Evolutionary conservation across 495 filamentous ascomycete genomes (phyloP), one percentile per base, ranked within the genome.

Genomic region (Annulohypoxylon nitens): DNA sequence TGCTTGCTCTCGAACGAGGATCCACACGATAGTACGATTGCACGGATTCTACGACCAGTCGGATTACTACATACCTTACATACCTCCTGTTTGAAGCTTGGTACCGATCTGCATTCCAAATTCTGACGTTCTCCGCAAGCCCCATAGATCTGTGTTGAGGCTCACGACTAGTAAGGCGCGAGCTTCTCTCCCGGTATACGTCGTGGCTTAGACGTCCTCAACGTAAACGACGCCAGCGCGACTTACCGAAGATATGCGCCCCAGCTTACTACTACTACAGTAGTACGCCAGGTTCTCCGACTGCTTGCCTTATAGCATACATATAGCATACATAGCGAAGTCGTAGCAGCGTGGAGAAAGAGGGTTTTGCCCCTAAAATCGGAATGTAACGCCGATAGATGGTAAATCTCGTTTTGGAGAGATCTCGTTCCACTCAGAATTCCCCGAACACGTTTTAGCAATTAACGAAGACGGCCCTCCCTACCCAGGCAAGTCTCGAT

Each of bases 301-400:
- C 59, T 47, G 34, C 43, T 51, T 70, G 58, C 67, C 72, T 64
- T 67, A 75, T 64, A 65, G 20, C 61, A 39, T 74, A 74, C 67
- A 61, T 67, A 75, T 64, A 65, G 20, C 61, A 39, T 74, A 74
- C 67, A 61, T 64, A 63, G 36, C 54, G 50, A 71, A 64, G 72
- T 75, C 30, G 67, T 71, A 75, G 53, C 50, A 23, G 72, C 72
- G 72, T 70, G 72, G 71, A 74, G 71, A 70, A 70, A 64, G 64
- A 68, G 59, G 67, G 58, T 61, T 75, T 54, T 68, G 67, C 67
- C 72, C 72, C 67, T 75, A 71, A 71, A 70, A 54, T 72, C 67
- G 69, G 74, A 73, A 78, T 76, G 74, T 71, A 75, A 75, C 67
- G 74, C 68, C 69, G 65, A 76, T 71, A 74, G 73, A 76, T 76